A percentile compares a stretch with the other conserved stretches of the same genome.
These are phyloP conservation scores for Rubroshorea leprosula DNA, from an alignment of 345 rosid species.

Conservation along the genomic window DNA sequence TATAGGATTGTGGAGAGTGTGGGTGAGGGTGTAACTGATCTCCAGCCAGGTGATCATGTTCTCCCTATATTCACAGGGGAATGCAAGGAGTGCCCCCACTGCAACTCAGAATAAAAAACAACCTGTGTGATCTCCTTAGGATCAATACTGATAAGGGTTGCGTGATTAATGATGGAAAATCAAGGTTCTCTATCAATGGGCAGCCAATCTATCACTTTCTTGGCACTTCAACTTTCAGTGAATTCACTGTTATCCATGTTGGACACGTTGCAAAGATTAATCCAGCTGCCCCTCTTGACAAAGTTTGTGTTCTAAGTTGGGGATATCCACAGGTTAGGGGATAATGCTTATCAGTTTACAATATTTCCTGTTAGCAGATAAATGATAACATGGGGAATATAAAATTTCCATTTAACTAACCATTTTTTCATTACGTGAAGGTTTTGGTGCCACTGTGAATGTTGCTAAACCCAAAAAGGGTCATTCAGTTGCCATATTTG, in stretches of 20 bases:
- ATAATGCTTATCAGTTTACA: neutral
- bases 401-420: neutral
- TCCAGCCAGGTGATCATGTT: constrained; percentile 36
- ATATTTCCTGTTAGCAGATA: neutral
- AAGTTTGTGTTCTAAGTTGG: constrained; percentile 42
- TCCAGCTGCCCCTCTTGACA: constrained; percentile 33
- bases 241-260: constrained; percentile 32
- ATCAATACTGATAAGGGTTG: constrained; percentile 31
- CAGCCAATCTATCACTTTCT: constrained; percentile 37
- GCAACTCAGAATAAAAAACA: constrained; percentile 31
- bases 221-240: constrained; percentile 38
- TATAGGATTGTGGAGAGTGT: constrained; percentile 40
- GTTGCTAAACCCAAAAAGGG: constrained; percentile 35
- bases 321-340: constrained; percentile 30
- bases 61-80: constrained; percentile 41
- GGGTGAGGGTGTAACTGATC: constrained; percentile 32
- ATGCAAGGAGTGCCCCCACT: constrained; percentile 29
- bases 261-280: constrained; percentile 34
- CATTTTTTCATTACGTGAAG: neutral
- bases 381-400: too few species aligned
- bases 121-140: constrained; percentile 35
- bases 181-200: constrained; percentile 38
- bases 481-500: constrained; percentile 36
- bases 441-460: constrained; percentile 39
- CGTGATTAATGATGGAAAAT: constrained; percentile 32